Conservation (phyloP, 2,329 filamentous ascomycete species). For the Fusarium sp. region DNA sequence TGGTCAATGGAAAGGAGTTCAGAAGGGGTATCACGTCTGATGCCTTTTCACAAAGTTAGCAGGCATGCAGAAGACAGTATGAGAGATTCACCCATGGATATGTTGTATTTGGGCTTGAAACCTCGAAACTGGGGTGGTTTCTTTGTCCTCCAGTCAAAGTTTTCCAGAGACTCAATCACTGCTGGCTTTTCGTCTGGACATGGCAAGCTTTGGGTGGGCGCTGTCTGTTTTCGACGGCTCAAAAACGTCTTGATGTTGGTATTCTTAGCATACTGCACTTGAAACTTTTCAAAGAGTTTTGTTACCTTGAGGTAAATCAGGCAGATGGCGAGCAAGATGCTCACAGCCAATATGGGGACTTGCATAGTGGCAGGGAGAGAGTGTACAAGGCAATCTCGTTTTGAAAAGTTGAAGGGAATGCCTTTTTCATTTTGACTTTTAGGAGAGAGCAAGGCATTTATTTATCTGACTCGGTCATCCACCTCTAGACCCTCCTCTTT, state of each 20-base stretch:
- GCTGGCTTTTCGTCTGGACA: constrained; percentile 11
- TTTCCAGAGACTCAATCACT: constrained; percentile 9
- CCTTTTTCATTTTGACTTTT: not conserved
- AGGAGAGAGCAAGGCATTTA: not conserved
- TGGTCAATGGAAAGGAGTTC: constrained; percentile 66
- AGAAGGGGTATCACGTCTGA: constrained; percentile 58
- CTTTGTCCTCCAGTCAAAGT: constrained; percentile 31
- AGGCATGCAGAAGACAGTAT: fast-evolving
- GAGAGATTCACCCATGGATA: constrained; percentile 25
- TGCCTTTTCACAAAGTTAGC: constrained; percentile 47
- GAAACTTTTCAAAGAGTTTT: not conserved
- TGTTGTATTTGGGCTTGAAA: constrained; percentile 36
- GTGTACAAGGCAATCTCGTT: not conserved
- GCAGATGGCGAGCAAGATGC: not conserved
- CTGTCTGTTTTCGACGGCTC: not conserved
- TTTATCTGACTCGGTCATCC: not conserved
- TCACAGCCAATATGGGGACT: not conserved
- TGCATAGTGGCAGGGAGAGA: not conserved
- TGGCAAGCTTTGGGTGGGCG: not conserved
- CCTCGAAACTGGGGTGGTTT: constrained; percentile 10
- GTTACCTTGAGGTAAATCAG: not conserved
- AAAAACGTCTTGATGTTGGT: not conserved
- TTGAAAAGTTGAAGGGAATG: too few species aligned
- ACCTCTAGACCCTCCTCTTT: not conserved
- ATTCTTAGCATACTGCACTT: not conserved